A percentile compares a stretch with the other conserved stretches of the same genome.
phyloP scores from a whole-genome alignment of 805 yeast species.

The Metschnikowia vanudenii region DNA sequence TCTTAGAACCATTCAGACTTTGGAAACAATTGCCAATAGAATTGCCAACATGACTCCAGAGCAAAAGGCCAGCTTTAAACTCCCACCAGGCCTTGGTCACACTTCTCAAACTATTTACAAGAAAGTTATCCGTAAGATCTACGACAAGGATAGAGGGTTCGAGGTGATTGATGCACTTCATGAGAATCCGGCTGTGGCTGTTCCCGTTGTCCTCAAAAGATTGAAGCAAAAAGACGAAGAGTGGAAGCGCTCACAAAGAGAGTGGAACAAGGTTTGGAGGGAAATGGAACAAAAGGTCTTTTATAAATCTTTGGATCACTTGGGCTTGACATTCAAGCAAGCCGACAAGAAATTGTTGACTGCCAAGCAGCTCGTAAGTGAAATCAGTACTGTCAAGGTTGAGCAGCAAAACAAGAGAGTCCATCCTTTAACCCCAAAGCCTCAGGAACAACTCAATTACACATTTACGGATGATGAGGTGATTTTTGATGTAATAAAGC shows the following conservation, averaged over 20 bases:
- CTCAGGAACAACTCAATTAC: slow-evolving; percentile 71
- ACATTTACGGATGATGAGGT: slow-evolving; percentile 64
- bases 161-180: slow-evolving; percentile 96
- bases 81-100: slow-evolving; percentile 93
- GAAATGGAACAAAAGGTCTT: slow-evolving; percentile 95
- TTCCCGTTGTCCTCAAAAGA: slow-evolving; percentile 88
- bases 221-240: slow-evolving; percentile 97
- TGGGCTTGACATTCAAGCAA: slow-evolving; percentile 94
- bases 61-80: slow-evolving; percentile 79
- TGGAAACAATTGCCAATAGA: slow-evolving; percentile 92
- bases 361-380: slow-evolving; percentile 85
- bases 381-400: slow-evolving; percentile 85
- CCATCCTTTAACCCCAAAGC: slow-evolving; percentile 82
- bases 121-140: slow-evolving; percentile 86
- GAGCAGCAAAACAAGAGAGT: slow-evolving; percentile 86
- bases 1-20: slow-evolving; percentile 88
- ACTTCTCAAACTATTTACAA: slow-evolving; percentile 88
- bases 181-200: slow-evolving; percentile 92
- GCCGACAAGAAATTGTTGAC: slow-evolving; percentile 91
- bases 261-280: slow-evolving; percentile 99
- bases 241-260: slow-evolving; percentile 97
- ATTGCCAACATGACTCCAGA: slow-evolving; percentile 90
- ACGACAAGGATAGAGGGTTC: slow-evolving; percentile 91
- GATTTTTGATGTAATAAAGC: slow-evolving; percentile 67
- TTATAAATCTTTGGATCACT: slow-evolving; percentile 89